Base-by-base conservation (phyloP, 805 yeast genomes). In the Pichia eremophila region DNA sequence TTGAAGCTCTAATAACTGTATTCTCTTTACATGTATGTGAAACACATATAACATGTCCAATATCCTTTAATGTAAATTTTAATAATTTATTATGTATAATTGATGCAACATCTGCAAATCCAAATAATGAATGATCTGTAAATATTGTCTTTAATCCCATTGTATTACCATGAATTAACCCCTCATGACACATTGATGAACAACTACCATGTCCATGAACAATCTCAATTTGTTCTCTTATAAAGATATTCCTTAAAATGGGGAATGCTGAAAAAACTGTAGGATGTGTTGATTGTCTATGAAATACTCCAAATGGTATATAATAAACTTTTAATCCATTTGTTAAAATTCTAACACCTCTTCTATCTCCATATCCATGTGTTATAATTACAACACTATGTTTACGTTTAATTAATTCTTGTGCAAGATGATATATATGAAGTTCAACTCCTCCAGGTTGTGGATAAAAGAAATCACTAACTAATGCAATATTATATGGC, bases 361-460 rank as follows among this genome's bases (percentile, higher is more conserved):
- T 73, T 47, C 99, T 67, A 49, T 83, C 75, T 1, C 84, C 87
- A 59, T 93, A 90, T 19, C 88, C 81, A 64, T 93, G 99, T 10
- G 99, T 89, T 32, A 93, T 75, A 25, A 93, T 78, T 7, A 90
- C 67, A 11, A 91, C 97, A 5, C 85, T 78, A 60, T 90, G 96
- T 9, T 96, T 97, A 38, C 81, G 65, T 19, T 77, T 78, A 10
- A 87, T 82, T 46, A 90, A 75, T 58, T 83, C 79, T 63, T 88
- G 95, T 0, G 98, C 82, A 25, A 93, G 66, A 63, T 93, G 98
- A 63, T 87, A 88, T 17, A 91, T 85, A 62, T 93, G 99, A 52
- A 91, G 80, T 63, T 93, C 99, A 2, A 93, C 95, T 10, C 99
- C 99, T 4, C 99, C 99, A 0, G 97, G 84, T 62, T 93, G 99